phyloP scores from a whole-genome alignment of 73 alveolate species.

The Blepharisma japonicum region DNA sequence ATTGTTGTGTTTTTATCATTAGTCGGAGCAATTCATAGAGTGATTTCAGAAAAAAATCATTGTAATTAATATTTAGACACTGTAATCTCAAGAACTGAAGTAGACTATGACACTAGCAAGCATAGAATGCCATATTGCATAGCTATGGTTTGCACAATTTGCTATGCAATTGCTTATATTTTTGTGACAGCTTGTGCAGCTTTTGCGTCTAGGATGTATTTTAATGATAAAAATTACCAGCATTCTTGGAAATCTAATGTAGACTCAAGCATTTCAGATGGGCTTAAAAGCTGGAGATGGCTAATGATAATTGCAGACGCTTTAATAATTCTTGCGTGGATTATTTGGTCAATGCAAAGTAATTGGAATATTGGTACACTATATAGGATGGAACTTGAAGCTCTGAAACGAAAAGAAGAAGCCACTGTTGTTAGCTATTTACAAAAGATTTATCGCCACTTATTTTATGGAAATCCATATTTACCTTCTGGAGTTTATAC shows the following conservation, averaged over 20 bases:
- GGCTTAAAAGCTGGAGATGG: background rate
- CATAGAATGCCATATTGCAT: constrained; percentile 11
- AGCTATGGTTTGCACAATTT: background rate
- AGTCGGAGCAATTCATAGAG: constrained; percentile 8
- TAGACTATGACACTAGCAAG: background rate
- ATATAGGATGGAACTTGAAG: background rate
- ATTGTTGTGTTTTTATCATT: background rate
- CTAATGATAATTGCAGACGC: background rate
- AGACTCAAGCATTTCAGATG: background rate
- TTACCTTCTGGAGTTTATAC: constrained; percentile 23
- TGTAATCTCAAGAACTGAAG: background rate
- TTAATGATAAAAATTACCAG: background rate
- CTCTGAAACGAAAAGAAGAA: background rate
- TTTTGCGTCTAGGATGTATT: background rate
- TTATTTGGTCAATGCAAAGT: background rate
- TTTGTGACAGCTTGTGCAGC: background rate
- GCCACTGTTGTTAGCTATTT: background rate
- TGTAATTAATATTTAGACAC: background rate
- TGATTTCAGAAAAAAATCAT: background rate
- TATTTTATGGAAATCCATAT: constrained; percentile 22
- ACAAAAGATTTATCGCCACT: background rate
- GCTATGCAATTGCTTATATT: constrained; percentile 6
- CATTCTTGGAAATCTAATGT: background rate
- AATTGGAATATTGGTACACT: constrained; percentile 24
- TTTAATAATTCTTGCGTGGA: constrained; percentile 21